Evolutionary conservation across 495 filamentous ascomycete genomes (phyloP), one percentile per base, ranked within the genome.

Genomic region (Filosporella fistucella): DNA sequence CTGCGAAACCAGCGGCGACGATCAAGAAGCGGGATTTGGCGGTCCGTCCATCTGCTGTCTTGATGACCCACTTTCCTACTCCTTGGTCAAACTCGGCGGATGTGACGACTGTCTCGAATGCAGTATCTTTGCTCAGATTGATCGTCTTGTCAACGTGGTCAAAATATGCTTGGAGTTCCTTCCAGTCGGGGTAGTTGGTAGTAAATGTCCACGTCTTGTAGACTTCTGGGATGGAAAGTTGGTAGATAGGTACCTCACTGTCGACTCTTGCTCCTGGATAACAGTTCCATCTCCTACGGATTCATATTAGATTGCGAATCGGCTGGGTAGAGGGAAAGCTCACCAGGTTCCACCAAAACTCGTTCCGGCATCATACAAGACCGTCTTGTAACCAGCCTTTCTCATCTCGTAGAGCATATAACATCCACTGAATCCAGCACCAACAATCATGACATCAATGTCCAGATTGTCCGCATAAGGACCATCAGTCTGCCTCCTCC

Each of bases 241-340:
- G 62, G 54, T 83, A 83, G 10, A 67, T 57, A 0, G 72, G 76
- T 0, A 70, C 63, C 30, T 68, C 59, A 1, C 65, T 69, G 52
- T 83, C 80, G 2, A 80, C 75, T 0, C 70, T 54, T 8, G 70
- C 71, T 14, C 72, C 69, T 4, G 77, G 77, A 47, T 80, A 81
- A 17, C 67, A 52, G 50, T 77, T 80, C 71, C 69, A 72, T 40
- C 68, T 55, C 76, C 39, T 26, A 22, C 20, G 34, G 28, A 30
- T 30, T 30, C 8, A n/a, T 8, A 30, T n/a, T 30, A 8, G 28
- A 8, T n/a, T n/a, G n/a, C n/a, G n/a, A n/a, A 75, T 78, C 12
- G 8, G 17, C 17, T 8, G 8, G 17, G 10, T 18, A 18, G 10
- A 16, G 34, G 17, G 8, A 17, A 37, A 16, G 17, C 7, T 25